Conservation (phyloP, 495 filamentous ascomycete genomes). For the Annulohypoxylon maeteangense region DNA sequence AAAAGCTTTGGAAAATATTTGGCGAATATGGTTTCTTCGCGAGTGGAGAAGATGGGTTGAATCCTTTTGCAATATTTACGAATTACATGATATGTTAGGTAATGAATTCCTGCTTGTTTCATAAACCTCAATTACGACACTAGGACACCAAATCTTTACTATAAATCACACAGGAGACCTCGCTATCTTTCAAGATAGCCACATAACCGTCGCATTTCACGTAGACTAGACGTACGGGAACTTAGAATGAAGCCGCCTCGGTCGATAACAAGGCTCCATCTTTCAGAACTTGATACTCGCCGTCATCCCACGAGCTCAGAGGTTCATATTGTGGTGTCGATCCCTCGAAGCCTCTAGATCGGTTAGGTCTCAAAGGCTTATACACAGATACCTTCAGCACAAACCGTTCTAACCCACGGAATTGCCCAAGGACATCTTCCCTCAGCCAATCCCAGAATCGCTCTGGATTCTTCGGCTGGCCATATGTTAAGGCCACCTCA, state of each 20-base stretch:
- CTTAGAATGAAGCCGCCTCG: conserved; percentile 5
- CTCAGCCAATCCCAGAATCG: conserved; percentile 36
- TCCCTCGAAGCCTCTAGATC: not conserved
- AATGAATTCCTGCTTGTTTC: not conserved
- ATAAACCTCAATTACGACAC: not conserved
- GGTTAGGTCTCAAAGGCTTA: not conserved
- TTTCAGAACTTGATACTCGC: conserved; percentile 34
- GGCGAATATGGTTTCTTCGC: no score
- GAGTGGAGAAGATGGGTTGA: not conserved
- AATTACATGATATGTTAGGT: conserved; percentile 10
- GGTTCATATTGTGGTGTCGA: conserved; percentile 18
- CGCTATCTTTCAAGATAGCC: no score
- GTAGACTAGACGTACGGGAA: not conserved
- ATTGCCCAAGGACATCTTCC: conserved; percentile 27
- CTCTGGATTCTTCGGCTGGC: conserved; percentile 30
- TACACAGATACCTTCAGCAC: conserved; percentile 35
- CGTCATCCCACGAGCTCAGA: conserved; percentile 26
- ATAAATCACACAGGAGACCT: no score
- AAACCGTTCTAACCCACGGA: conserved; percentile 29
- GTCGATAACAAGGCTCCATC: not conserved
- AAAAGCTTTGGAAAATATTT: no score
- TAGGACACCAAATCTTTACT: not conserved
- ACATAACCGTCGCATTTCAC: no score
- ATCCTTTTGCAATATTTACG: no score
- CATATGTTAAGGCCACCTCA: conserved; percentile 31